Percentiles rank a stretch among this genome's conserved stretches.
phyloP scores from a whole-genome alignment of 1,139 yeast species.

The Kazachstania sp. region DNA sequence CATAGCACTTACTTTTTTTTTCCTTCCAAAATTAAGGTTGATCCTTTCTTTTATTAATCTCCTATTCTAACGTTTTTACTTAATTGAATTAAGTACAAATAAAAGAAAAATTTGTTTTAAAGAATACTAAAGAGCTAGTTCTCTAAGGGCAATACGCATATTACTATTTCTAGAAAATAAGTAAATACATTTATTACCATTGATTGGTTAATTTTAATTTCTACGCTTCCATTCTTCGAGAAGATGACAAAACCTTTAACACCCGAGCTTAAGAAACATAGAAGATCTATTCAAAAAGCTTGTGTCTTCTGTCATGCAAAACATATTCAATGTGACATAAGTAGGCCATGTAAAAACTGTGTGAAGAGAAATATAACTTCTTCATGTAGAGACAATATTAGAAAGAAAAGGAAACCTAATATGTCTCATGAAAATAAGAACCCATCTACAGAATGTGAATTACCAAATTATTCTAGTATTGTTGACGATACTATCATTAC shows the following conservation, averaged over 20 bases:
- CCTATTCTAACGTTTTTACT: too few relatives aligned
- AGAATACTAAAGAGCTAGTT: too few relatives aligned
- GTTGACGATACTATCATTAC: neutral
- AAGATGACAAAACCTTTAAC: slow-evolving; percentile 24
- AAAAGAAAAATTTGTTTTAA: too few relatives aligned
- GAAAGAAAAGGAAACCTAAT: slow-evolving; percentile 36
- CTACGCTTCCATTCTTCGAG: too few relatives aligned
- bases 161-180: too few relatives aligned
- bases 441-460: neutral
- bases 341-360: slow-evolving; percentile 64
- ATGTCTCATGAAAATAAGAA: slow-evolving; percentile 1
- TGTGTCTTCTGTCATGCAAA: slow-evolving; percentile 64
- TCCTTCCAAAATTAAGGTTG: too few relatives aligned
- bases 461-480: neutral
- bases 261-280: slow-evolving; percentile 40
- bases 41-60: too few relatives aligned
- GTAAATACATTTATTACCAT: neutral
- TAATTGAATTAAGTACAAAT: too few relatives aligned
- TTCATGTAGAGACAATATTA: slow-evolving; percentile 49
- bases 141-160: too few relatives aligned
- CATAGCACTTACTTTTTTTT: too few relatives aligned
- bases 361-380: slow-evolving; percentile 48
- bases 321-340: slow-evolving; percentile 55
- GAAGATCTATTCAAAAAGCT: slow-evolving; percentile 60
- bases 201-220: neutral